Evolutionary conservation across 768 basidiomycete genomes (phyloP), one percentile per base, ranked within the genome.

Genomic region (Lactifluus echinatus): DNA sequence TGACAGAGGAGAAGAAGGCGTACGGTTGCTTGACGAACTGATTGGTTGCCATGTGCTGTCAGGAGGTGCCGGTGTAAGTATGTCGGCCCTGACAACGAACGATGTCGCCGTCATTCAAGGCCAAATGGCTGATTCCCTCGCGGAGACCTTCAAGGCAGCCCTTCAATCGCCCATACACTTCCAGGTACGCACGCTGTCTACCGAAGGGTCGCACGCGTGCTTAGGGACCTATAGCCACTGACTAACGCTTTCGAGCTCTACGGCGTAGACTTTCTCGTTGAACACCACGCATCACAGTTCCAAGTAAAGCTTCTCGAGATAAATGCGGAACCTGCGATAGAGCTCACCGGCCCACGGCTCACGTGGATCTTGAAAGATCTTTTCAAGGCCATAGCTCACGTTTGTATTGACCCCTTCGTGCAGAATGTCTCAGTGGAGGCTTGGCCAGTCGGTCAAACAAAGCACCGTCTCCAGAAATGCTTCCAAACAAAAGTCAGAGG

Each of bases 291-390:
- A 4, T 55, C 65, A 1, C 57, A 56, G 1, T 64, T 61, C 54
- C 76, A 81, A 59, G 83, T 91, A 15, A 83, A 85, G 54, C 74
- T 97, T 2, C 76, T 97, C 29, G 96, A 98, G 70, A 77, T 95
- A 65, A 99, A 99, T 67, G 84, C 95, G 6, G 93, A 94, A 62
- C 95, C 96, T 1, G 96, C 96, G 43, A 95, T 98, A 57, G 90
- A 93, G 65, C 79, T 95, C 53, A 94, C 94, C 0, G 96, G 94
- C 1, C 79, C 84, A 34, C 78, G 92, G 28, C 72, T 97, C 34
- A 79, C 81, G 17, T 87, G 87, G 80, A 82, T 93, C 44, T 72
- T 96, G 52, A 81, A 86, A 64, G 87, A 89, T 62, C 73, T 96
- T 52, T 95, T 96, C 72, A 72, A 73, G 33, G 77, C 81, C 1